Evolutionary conservation across 2,329 filamentous ascomycete genomes (phyloP).

Genomic region (Hawksworthiomyces lignivorus): DNA sequence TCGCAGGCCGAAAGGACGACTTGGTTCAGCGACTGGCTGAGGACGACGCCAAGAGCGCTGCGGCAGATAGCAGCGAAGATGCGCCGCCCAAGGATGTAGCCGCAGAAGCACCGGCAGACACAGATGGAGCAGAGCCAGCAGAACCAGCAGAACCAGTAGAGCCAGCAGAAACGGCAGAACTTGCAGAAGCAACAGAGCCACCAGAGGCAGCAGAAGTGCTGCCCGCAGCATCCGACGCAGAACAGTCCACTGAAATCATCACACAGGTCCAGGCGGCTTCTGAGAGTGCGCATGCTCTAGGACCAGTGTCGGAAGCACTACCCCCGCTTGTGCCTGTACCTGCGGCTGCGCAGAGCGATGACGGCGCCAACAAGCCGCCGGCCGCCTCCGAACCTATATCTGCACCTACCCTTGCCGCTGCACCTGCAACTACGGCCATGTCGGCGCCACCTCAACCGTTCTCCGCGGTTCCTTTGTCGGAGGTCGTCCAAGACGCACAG

Average conservation of each 20-base stretch:
- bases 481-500: slow-evolving; percentile 25
- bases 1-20: slow-evolving; percentile 63
- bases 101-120: neutral
- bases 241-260: too few species aligned
- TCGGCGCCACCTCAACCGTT: neutral
- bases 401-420: neutral
- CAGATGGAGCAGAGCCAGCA: neutral
- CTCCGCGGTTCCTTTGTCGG: slow-evolving; percentile 4
- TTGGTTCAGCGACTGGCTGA: slow-evolving; percentile 56
- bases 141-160: slow-evolving; percentile 5
- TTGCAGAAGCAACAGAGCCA: slow-evolving; percentile 7
- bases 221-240: too few species aligned
- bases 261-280: too few species aligned
- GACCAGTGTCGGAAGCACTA: too few species aligned
- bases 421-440: neutral
- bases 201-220: slow-evolving; percentile 3
- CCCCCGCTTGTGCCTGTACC: neutral
- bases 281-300: too few species aligned
- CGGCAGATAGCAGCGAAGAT: neutral
- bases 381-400: neutral
- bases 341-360: too few species aligned
- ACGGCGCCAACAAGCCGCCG: neutral
- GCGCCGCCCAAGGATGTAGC: slow-evolving; percentile 1
- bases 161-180: slow-evolving; percentile 5
- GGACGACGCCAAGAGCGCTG: slow-evolving; percentile 3